Base-by-base conservation (phyloP, 345 rosid genomes). In the Corymbia maculata region DNA sequence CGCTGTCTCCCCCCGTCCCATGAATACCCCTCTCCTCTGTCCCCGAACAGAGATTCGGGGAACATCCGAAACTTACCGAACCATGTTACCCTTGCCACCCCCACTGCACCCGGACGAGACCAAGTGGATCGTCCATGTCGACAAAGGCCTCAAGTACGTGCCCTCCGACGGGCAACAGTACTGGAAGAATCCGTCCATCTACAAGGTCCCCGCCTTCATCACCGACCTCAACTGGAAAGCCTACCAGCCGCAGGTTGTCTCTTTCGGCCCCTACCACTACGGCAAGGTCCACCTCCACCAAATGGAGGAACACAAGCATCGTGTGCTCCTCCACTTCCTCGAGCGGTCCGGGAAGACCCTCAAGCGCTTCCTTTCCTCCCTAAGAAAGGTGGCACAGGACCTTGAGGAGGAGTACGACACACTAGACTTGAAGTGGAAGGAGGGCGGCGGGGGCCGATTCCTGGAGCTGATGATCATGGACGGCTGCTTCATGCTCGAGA, bases 401-500 rank as follows among this genome's bases (percentile, higher is more conserved):
- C 80, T 88, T 7, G 44, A 70, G 52, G 89, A 86, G 11, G 19
- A 44, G 17, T 88, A 51, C 53, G 86, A 52, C 28, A 15, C 51
- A 26, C 66, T 85, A 9, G 87, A 57, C 66, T 50, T 6, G 82
- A 50, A 7, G 36, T 85, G 87, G 87, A 49, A 59, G 13, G 57
- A 57, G 7, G 30, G 66, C 79, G 12, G 26, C 4, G 55, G 8
- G 24, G n/a, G 32, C 24, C 47, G 47, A 15, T 88, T 88, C 50
- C 42, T 88, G 87, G 26, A 88, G 28, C 32, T 88, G 64, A 88
- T 88, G 89, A 52, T 85, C 26, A 85, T 51, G 44, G 87, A 88
- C 36, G 89, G 89, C 24, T 88, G 89, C 51, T 88, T 85, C 85
- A 88, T 88, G 87, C 85, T 85, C 14, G 89, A 88, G 59, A 51